Evolutionary conservation across 805 yeast species (phyloP).

Genomic region (Candida succiphila): DNA sequence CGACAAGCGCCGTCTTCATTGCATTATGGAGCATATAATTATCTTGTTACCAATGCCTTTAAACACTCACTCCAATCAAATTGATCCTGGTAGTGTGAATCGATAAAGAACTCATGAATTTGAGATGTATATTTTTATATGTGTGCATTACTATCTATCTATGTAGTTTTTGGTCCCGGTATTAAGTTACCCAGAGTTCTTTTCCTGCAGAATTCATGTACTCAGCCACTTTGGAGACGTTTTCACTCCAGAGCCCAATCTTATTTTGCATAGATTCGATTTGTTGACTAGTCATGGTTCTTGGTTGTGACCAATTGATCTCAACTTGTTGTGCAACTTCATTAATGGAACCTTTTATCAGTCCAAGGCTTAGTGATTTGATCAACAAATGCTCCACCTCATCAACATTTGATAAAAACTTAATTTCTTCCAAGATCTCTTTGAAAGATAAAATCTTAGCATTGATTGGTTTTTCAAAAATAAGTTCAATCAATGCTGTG

Average conservation of each 20-base stretch:
- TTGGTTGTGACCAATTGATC: conserved; percentile 92
- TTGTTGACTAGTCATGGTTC: conserved; percentile 79
- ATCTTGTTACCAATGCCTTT: too few relatives aligned
- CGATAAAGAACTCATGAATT: too few relatives aligned
- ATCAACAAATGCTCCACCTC: conserved; percentile 87
- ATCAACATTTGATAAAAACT: conserved; percentile 47
- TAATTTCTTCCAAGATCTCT: conserved; percentile 60
- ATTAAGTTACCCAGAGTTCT: conserved; percentile 61
- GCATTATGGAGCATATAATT: too few relatives aligned
- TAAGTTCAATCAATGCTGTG: conserved; percentile 82
- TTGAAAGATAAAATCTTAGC: conserved; percentile 64
- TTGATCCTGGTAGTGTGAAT: too few relatives aligned
- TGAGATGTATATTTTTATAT: neutral
- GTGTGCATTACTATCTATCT: neutral
- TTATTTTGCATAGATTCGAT: conserved; percentile 66
- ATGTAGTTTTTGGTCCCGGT: too few relatives aligned
- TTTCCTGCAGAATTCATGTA: conserved; percentile 54
- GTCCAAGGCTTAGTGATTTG: conserved; percentile 78
- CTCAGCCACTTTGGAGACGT: conserved; percentile 55
- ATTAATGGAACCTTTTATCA: conserved; percentile 84
- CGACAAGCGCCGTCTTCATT: too few relatives aligned
- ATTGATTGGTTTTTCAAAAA: conserved; percentile 66
- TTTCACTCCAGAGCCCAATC: conserved; percentile 67
- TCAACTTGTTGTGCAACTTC: conserved; percentile 73
- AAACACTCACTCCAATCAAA: too few relatives aligned